Conservation (phyloP, 257 asterid species). For the Solanum acaule region DNA sequence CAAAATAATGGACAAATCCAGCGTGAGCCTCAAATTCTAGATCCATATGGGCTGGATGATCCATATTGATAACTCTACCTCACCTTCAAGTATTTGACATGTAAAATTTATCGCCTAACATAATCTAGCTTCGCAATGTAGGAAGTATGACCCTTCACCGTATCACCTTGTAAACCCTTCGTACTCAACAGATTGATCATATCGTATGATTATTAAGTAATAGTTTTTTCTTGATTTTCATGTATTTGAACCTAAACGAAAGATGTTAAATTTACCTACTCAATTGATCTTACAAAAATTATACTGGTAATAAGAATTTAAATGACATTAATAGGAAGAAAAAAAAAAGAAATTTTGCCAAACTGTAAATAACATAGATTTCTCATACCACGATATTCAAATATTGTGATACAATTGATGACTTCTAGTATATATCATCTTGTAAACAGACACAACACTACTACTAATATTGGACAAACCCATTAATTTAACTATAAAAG, state of each 20-base stretch:
- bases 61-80: no score
- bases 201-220: no score
- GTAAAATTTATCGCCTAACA: no score
- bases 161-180: not conserved
- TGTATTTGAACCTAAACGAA: no score
- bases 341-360: not conserved
- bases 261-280: no score
- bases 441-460: not conserved
- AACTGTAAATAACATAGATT: not conserved
- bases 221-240: no score
- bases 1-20: not conserved
- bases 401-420: not conserved
- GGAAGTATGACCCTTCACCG: no score
- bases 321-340: not conserved
- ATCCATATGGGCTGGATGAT: not conserved
- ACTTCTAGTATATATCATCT: not conserved
- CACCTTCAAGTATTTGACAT: not conserved
- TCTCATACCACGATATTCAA: not conserved
- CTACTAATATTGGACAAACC: not conserved
- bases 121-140: not conserved
- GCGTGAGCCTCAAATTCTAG: not conserved
- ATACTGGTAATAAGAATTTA: no score
- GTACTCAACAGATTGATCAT: not conserved
- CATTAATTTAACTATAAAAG: not conserved
- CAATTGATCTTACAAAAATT: not conserved